These are phyloP conservation scores for Malus hybrid DNA, from an alignment of 331 rosid genomes.

Conservation along the genomic window DNA sequence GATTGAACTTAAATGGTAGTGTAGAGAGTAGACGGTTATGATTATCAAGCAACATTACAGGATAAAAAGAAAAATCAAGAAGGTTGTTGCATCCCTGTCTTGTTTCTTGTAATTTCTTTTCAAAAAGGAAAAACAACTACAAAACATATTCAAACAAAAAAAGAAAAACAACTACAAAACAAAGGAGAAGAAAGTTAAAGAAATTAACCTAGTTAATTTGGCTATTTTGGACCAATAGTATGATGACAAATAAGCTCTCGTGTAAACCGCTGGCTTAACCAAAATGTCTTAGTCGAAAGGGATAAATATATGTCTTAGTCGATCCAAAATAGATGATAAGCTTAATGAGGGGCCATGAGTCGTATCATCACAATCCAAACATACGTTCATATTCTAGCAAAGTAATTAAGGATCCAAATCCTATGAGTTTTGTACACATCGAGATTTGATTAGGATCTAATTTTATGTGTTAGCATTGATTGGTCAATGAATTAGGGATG, in stretches of 20 bases:
- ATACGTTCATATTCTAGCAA: neutral
- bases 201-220: neutral
- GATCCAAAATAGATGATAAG: conserved; percentile 14
- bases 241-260: neutral
- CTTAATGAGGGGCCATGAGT: conserved; percentile 3
- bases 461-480: conserved; percentile 5
- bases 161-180: neutral
- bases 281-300: conserved; percentile 1
- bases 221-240: neutral
- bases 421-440: neutral
- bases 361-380: neutral
- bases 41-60: too few species aligned
- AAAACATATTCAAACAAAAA: neutral
- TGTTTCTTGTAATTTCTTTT: neutral
- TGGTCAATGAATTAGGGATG: conserved; percentile 20
- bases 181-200: neutral
- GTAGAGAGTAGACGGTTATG: neutral
- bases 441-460: conserved; percentile 2
- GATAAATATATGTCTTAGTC: neutral
- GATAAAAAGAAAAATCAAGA: neutral
- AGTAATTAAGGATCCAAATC: neutral
- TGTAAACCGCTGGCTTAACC: neutral
- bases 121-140: neutral
- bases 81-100: neutral
- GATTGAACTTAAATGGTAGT: neutral